phyloP scores from a whole-genome alignment of 179 eudicot species.

The Silene noctiflora region DNA sequence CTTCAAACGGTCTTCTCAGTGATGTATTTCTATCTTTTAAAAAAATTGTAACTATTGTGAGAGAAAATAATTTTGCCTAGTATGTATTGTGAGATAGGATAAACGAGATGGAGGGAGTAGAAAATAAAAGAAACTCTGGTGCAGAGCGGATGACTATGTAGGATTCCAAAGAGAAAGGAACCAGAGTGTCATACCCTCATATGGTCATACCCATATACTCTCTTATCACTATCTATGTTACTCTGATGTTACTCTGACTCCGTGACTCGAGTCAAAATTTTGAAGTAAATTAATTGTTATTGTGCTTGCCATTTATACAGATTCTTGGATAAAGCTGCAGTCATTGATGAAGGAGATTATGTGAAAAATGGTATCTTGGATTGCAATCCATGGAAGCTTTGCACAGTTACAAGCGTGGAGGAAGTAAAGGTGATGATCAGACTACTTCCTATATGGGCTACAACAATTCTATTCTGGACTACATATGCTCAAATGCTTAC shows the following conservation, averaged over 20 bases:
- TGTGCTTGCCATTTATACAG: background rate
- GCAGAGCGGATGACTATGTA: background rate
- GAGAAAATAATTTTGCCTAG: no score
- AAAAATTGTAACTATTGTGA: background rate
- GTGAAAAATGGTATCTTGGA: conserved; percentile 19
- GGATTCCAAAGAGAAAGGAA: background rate
- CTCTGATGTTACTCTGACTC: no score
- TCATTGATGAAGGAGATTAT: conserved; percentile 18
- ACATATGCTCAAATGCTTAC: conserved; percentile 31
- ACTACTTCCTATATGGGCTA: conserved; percentile 26
- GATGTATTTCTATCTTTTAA: background rate
- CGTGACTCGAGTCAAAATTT: background rate
- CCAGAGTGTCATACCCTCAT: background rate
- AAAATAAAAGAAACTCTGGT: background rate
- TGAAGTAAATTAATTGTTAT: background rate
- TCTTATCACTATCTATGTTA: background rate
- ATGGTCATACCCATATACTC: background rate
- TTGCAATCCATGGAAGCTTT: conserved; percentile 23
- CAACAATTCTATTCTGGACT: conserved; percentile 30
- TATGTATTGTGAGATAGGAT: background rate
- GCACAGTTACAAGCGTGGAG: conserved; percentile 25
- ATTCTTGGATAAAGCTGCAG: conserved; percentile 29
- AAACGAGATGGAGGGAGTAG: background rate
- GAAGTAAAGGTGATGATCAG: conserved; percentile 25
- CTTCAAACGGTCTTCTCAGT: background rate